A percentile compares a stretch with the other conserved stretches of the same genome.
Conservation (phyloP, 805 yeast genomes). For the Candida sakaeoensis region DNA sequence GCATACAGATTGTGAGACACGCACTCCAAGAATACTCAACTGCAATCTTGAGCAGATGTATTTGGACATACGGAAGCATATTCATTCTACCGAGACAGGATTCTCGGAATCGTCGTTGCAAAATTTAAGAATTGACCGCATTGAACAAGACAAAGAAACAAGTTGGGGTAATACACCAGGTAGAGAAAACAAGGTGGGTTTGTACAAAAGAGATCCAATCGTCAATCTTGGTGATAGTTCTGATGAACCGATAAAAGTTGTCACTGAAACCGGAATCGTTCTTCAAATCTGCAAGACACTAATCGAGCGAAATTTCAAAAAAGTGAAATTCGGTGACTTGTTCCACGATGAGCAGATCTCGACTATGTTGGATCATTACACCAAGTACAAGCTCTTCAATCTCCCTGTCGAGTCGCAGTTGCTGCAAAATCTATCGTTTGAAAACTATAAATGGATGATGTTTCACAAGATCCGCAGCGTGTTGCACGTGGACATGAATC, state of each 20-base stretch:
- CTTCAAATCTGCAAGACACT: conserved; percentile 22
- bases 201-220: background rate
- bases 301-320: conserved; percentile 13
- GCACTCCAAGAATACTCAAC: no score
- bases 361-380: conserved; percentile 15
- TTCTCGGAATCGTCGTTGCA: no score
- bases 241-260: conserved; percentile 11
- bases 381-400: conserved; percentile 9
- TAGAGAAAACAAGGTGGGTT: no score
- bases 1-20: no score
- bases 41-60: no score
- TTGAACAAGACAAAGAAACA: no score
- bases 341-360: conserved; percentile 18
- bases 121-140: no score
- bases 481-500: conserved; percentile 18
- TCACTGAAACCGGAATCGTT: conserved; percentile 21
- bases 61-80: no score
- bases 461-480: conserved; percentile 27
- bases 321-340: conserved; percentile 18
- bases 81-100: no score
- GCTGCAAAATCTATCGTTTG: conserved; percentile 4
- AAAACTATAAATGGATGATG: conserved; percentile 11
- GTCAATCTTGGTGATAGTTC: background rate
- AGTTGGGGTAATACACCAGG: no score
- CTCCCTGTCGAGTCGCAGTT: background rate